Evolutionary conservation across 768 basidiomycete species (phyloP).

Genomic region (Russula griseocarnosa): DNA sequence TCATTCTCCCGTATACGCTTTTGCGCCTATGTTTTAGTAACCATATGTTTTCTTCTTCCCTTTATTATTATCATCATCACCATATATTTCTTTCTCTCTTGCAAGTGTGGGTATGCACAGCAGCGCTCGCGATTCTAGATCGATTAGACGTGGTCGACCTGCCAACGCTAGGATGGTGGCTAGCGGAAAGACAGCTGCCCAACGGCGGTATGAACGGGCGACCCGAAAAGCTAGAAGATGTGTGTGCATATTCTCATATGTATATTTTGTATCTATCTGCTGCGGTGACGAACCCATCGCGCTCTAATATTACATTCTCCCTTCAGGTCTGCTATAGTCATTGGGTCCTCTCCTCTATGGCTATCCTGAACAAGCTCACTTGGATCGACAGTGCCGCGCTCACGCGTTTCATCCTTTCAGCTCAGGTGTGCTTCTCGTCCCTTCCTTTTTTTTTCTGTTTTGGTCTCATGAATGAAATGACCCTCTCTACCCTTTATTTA

Average conservation of each 20-base stretch:
- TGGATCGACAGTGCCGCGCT: slow-evolving; percentile 90
- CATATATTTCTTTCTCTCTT: background rate
- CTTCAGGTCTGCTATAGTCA: slow-evolving; percentile 88
- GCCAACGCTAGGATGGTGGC: slow-evolving; percentile 87
- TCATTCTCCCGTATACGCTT: background rate
- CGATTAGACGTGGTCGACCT: slow-evolving; percentile 73
- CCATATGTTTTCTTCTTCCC: background rate
- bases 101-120: slow-evolving; percentile 90
- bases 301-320: no score
- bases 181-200: slow-evolving; percentile 88
- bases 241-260: slow-evolving; percentile 44
- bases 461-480: background rate
- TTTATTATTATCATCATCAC: no score
- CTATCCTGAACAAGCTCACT: slow-evolving; percentile 72
- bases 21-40: background rate
- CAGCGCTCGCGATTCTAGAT: slow-evolving; percentile 82
- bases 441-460: background rate
- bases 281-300: background rate
- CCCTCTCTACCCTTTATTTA: background rate
- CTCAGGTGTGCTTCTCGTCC: slow-evolving; percentile 52
- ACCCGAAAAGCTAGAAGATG: slow-evolving; percentile 97
- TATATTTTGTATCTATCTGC: background rate
- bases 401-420: slow-evolving; percentile 76
- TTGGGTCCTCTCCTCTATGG: slow-evolving; percentile 88
- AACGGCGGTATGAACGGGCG: slow-evolving; percentile 93